Evolutionary conservation across 2,329 filamentous ascomycete genomes (phyloP).

Genomic region (Grosmannia penicillata): DNA sequence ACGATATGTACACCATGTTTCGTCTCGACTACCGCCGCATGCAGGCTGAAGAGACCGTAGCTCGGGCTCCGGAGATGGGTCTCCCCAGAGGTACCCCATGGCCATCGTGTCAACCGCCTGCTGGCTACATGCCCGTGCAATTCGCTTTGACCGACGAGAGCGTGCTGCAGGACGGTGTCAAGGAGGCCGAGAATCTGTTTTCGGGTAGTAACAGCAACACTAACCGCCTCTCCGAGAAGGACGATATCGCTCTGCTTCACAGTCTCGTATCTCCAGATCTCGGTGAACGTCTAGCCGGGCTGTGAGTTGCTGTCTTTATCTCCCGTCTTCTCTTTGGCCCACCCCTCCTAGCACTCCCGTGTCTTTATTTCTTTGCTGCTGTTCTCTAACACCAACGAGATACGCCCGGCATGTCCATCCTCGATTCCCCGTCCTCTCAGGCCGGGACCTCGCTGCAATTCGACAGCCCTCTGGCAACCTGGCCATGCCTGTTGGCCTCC

Average conservation of each 20-base stretch:
- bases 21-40: constrained; percentile 12
- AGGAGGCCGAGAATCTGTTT: constrained; percentile 8
- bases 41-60: constrained; percentile 6
- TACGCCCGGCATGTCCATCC: no score
- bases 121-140: constrained; percentile 10
- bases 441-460: no score
- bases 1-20: constrained; percentile 13
- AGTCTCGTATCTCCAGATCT: constrained; percentile 10
- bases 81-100: neutral
- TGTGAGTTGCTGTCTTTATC: constrained; percentile 12
- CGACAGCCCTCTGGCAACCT: no score
- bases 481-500: constrained; percentile 10
- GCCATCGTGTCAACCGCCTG: neutral
- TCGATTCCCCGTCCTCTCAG: no score
- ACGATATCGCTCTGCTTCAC: constrained; percentile 9
- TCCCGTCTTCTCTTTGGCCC: constrained; percentile 10
- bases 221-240: no score
- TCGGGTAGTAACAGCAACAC: constrained; percentile 5
- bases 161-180: constrained; percentile 12
- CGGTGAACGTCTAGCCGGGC: constrained; percentile 8
- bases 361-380: no score
- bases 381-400: no score
- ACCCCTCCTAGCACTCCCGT: no score
- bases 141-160: constrained; percentile 12
- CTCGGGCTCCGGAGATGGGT: neutral